Evolutionary conservation across 768 basidiomycete species (phyloP), one percentile per base, ranked within the genome.

Genomic region (Lactarius quietus): DNA sequence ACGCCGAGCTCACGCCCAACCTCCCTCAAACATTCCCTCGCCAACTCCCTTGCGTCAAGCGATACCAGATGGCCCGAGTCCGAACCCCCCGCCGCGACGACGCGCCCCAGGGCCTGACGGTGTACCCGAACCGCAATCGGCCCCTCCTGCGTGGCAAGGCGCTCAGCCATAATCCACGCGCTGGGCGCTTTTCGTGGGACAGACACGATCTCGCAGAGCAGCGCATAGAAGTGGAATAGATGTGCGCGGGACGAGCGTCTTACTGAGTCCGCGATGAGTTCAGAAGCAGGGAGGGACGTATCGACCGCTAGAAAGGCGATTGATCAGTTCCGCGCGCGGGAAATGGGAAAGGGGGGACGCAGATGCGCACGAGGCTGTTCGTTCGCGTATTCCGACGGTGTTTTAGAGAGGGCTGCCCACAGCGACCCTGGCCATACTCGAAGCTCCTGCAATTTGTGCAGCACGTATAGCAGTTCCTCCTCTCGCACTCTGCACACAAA

Each of bases 391-490:
- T 79, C 74, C 0, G 86, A 82, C 0, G 91, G 87, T 8, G 85
- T 71, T n/a, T 84, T 82, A 1, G 90, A 89, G 8, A 87, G 72
- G 0, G 89, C 36, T 7, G 90, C 89, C 88, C 88, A 91, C 9
- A 94, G 75, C 2, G 86, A 86, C 3, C 90, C 90, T 17, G 86
- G 79, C 85, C 85, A 90, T 10, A 97, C 76, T n/a, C 81, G 81
- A 26, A 95, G 77, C 39, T 83, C 81, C 15, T 85, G 78, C n/a
- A 98, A 77, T 67, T 92, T 91, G 51, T 84, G 84, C 15, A 98
- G 76, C 31, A 94, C 83, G 72, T 95, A 96, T 2, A 95, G 73
- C 17, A 98, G 73, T 70, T 98, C 96, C 70, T 96, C 93, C 74
- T 98, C 94, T 29, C 93, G 83, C 1, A 86, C 84, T 61, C 95